Evolutionary conservation across 176 grass and related monocot species (phyloP).

Genomic region (Oryza meyeriana): DNA sequence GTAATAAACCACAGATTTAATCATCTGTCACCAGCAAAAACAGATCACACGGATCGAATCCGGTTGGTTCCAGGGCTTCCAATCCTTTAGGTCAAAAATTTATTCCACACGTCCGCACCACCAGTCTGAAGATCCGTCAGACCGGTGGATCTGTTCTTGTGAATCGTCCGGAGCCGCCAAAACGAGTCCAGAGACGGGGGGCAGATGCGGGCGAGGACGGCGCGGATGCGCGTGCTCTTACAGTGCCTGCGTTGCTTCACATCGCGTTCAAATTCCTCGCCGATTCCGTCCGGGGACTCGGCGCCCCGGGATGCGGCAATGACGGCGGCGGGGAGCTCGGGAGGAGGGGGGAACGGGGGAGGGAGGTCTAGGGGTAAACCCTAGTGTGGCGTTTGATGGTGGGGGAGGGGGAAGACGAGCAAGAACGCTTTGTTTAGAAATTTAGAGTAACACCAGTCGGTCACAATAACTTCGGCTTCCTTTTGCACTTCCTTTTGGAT

Average conservation of each 20-base stretch:
- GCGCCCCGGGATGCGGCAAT: not conserved
- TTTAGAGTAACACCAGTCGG: no score
- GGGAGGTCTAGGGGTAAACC: not conserved
- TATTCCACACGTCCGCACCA: constrained; percentile 11
- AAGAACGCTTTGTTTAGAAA: not conserved
- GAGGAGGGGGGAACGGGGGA: not conserved
- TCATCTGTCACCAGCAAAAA: constrained; percentile 42
- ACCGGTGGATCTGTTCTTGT: constrained; percentile 41
- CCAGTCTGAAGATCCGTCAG: constrained; percentile 20
- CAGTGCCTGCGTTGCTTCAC: not conserved
- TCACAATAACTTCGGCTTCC: no score
- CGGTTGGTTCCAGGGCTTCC: not conserved
- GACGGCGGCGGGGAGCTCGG: no score
- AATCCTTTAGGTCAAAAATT: constrained; percentile 13
- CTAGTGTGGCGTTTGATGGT: not conserved
- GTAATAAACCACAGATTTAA: constrained; percentile 67
- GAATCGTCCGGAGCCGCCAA: not conserved
- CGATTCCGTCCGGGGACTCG: not conserved
- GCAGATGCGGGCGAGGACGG: constrained; percentile 7
- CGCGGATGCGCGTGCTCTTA: not conserved
- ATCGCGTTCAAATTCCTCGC: not conserved
- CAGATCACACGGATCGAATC: constrained; percentile 22
- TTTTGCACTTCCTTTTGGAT: no score
- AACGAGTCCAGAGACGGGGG: not conserved
- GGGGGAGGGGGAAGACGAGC: no score